phyloP scores from a whole-genome alignment of 306 rosid genomes.

The Castanea mollissima region DNA sequence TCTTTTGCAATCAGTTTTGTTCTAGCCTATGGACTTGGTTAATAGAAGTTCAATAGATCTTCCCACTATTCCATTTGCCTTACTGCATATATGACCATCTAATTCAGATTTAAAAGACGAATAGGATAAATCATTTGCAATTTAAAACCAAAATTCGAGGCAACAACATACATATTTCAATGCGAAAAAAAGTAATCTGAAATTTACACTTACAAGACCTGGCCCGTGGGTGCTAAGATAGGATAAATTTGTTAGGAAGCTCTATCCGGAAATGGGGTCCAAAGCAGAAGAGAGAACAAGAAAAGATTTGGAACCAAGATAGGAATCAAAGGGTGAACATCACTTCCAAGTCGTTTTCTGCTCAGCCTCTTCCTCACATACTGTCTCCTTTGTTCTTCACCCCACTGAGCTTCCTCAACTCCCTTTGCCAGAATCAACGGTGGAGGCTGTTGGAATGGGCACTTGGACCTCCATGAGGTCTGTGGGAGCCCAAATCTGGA shows the following conservation, averaged over 20 bases:
- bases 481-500: conserved; percentile 37
- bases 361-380: conserved; percentile 55
- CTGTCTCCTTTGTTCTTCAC: conserved; percentile 35
- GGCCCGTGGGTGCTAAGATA: background rate
- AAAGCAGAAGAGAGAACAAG: conserved; percentile 47
- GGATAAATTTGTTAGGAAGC: background rate
- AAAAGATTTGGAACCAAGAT: conserved; percentile 58
- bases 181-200: background rate
- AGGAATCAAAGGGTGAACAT: conserved; percentile 52
- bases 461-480: conserved; percentile 81
- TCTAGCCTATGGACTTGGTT: no score
- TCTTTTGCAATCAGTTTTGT: no score
- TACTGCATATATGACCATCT: background rate
- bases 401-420: conserved; percentile 60
- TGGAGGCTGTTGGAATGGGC: conserved; percentile 78
- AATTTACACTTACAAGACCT: background rate
- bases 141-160: background rate
- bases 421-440: conserved; percentile 73
- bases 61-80: no score
- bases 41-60: no score
- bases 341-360: conserved; percentile 35
- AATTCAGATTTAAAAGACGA: background rate
- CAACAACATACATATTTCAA: background rate
- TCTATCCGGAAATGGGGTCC: conserved; percentile 49
- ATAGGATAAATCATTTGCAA: background rate